Evolutionary conservation across 2,329 filamentous ascomycete species (phyloP), one percentile per base, ranked within the genome.

Genomic region (Fusarium zealandicum): DNA sequence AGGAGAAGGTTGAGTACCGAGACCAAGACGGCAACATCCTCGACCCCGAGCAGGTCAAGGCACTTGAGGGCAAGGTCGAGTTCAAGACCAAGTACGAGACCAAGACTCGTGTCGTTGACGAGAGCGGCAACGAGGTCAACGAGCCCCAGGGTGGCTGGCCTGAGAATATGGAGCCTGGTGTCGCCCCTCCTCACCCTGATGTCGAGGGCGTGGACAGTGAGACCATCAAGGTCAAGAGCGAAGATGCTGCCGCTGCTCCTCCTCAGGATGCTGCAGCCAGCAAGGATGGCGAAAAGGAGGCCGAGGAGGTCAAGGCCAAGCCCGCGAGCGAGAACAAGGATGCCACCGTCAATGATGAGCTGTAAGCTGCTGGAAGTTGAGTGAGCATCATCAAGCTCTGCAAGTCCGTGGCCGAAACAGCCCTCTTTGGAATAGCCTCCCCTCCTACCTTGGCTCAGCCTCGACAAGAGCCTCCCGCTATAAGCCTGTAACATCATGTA

Each of bases 41-140:
- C 27, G 80, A 93, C 69, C 86, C 89, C 48, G 90, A 92, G 69
- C 85, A 96, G 72, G 92, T 99, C 54, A 85, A 89, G 68, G 85
- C 84, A 16, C 84, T 99, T 27, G 85, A 93, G 73, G 95, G 93
- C 68, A 96, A 96, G 75, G 93, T 98, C 54, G 91, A 92, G 68
- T 97, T 99, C 78, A 88, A 96, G 78, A 98, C 95, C 11, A 89
- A 89, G 64, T 97, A 97, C 72, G 93, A 98, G 80, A 97, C 93
- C n/a, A 85, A 90, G 61, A 97, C 92, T 8, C 88, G 91, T 52
- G 76, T 98, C 50, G 81, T 96, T 33, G 92, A 96, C 73, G 84
- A 84, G 45, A 73, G 86, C 36, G 95, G 93, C 54, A 92, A 93
- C 63, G 90, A 96, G 70, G 75, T 96, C n/a, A 72, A 73, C 10